Evolutionary conservation across 2,329 filamentous ascomycete species (phyloP), one percentile per base, ranked within the genome.

Genomic region (Arthrobotrys musiformis): DNA sequence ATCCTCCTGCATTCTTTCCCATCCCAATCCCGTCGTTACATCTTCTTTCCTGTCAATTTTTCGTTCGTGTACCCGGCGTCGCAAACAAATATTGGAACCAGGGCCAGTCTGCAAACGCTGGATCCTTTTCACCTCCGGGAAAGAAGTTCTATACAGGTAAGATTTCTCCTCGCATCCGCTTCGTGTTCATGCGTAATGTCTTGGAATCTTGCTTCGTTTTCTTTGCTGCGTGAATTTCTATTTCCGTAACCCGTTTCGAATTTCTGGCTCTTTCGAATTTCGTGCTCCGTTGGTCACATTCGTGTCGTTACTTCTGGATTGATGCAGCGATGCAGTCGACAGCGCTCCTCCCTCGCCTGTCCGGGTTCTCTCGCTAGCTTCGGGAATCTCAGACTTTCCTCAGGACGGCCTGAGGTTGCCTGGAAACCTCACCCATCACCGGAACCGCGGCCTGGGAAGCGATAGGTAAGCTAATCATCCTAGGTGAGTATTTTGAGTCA

Each of bases 401-500:
- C 46, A 76, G 64, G 72, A 64, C 72, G 64, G 70, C 70, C 70
- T 75, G 62, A 75, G 70, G 72, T 60, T 69, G 72, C 72, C 72
- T 76, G 63, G 64, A 70, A 54, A 64, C 50, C 19, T 44, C 64
- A 30, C 63, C 64, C 63, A 52, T 52, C 56, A 69, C 48, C 62
- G 44, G 54, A 66, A 35, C 17, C 33, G 13, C 26, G 63, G 56
- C 28, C 15, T 68, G 24, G 28, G 54, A 63, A 50, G 35, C 56
- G 33, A 17, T 61, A 76, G 64, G 70, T 66, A 64, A 76, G 60
- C 58, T 69, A 69, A 50, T 61, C 35, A 50, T 67, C 26, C 56
- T 48, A 42, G 72, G 72, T 76, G 72, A 76, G 72, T 76, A 76
- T 63, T 48, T 76, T 76, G 72, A 76, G 72, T 76, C 72, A 76